Base-by-base conservation (phyloP, 768 basidiomycete genomes). In the Suillus decipiens region DNA sequence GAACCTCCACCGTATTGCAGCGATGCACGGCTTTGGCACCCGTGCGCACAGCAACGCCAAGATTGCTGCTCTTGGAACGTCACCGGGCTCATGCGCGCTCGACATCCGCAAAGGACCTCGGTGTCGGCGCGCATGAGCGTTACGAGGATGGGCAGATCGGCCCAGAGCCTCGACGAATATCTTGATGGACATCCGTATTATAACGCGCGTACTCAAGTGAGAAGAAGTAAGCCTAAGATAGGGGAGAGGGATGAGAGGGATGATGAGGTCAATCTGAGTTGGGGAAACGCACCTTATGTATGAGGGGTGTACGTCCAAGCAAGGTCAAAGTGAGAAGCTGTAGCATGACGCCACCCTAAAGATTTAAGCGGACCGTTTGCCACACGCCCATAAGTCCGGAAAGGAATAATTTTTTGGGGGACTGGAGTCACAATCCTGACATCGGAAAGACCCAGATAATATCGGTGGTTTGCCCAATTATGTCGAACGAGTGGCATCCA, bases 121-220 rank as follows among this genome's bases (percentile, higher is more conserved):
- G 63, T 61, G 63, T 64, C 63, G 60, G 60, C 53, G 54, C 33
- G 48, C 63, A 64, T 62, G 62, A 48, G 41, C 42, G 50, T 55
- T 36, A 51, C 48, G 17, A 47, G 50, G 34, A 51, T 33, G 60
- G 39, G 61, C 24, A 62, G 10, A 14, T 47, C 36, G 33, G 14
- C 14, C 34, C 34, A 43, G 34, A 62, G 61, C 61, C 41, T 51
- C 53, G 60, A 39, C 31, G 37, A 43, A 36, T 48, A 53, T 51
- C 63, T 33, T 48, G 42, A 56, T 17, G 24, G 24, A 47, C 59
- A 24, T 22, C 15, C 59, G 6, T 5, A 60, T 11, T 58, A 9
- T 28, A 34, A 34, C 1, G 51, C 31, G 19, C 51, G 1, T 33
- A 10, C 1, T 10, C 5, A 34, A 19, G 47, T 22, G 24, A 17